Evolutionary conservation across 2,329 filamentous ascomycete species (phyloP).

Genomic region (Aureobasidium pullulans): DNA sequence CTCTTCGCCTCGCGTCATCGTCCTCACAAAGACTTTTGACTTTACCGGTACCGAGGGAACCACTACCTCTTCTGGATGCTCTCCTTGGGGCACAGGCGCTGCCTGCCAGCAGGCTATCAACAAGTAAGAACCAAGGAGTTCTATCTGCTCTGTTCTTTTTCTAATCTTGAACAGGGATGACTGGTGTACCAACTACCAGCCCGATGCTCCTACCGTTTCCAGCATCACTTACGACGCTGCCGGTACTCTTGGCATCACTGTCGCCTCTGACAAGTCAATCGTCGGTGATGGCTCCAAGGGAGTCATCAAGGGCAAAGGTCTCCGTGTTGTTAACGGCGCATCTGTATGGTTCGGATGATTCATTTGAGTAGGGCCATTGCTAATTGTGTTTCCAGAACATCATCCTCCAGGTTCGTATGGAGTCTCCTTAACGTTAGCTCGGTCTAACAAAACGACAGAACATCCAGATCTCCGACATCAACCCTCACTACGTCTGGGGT

Average conservation of each 20-base stretch:
- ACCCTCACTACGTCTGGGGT: conserved; percentile 33
- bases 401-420: conserved; percentile 35
- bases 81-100: conserved; percentile 48
- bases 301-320: conserved; percentile 36
- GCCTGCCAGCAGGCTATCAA: conserved; percentile 39
- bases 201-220: conserved; percentile 36
- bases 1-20: conserved; percentile 47
- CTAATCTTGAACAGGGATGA: conserved; percentile 39
- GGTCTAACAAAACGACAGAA: conserved; percentile 19
- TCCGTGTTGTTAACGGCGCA: conserved; percentile 31
- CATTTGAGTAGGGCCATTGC: no score
- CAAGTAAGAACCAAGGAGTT: no score
- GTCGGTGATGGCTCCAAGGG: conserved; percentile 33
- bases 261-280: conserved; percentile 36
- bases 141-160: no score
- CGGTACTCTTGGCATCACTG: conserved; percentile 24
- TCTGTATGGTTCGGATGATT: no score
- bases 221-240: conserved; percentile 27
- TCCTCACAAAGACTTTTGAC: conserved; percentile 44
- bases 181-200: conserved; percentile 48
- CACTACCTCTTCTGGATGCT: conserved; percentile 47
- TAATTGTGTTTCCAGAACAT: no score
- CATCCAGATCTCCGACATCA: conserved; percentile 31
- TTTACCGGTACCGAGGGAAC: conserved; percentile 23
- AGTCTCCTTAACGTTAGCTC: no score